These are phyloP conservation scores for Lachancea lanzarotensis DNA, from an alignment of 805 yeast genomes.

Conservation along the genomic window DNA sequence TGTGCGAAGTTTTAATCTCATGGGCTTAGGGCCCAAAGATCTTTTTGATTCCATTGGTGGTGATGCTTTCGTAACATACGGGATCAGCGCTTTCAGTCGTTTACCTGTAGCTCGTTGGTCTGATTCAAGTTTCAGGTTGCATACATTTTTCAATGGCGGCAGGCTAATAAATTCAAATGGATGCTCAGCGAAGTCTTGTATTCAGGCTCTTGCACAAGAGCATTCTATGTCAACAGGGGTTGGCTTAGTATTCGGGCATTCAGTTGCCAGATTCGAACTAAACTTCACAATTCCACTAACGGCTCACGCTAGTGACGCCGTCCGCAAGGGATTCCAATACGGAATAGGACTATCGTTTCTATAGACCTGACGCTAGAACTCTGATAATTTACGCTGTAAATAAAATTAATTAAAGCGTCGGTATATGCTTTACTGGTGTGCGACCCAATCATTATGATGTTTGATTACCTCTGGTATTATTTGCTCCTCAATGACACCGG, in stretches of 20 bases:
- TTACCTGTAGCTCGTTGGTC: constrained; percentile 44
- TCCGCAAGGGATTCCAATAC: constrained; percentile 60
- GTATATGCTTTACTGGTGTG: background rate
- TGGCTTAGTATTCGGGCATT: constrained; percentile 57
- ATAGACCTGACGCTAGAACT: constrained; percentile 23
- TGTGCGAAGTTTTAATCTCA: constrained; percentile 60
- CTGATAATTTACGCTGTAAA: background rate
- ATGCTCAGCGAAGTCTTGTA: constrained; percentile 12
- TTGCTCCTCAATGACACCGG: constrained; percentile 55
- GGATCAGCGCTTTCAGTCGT: constrained; percentile 51
- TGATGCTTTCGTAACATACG: constrained; percentile 48
- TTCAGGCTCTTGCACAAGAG: constrained; percentile 28
- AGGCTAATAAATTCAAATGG: constrained; percentile 38
- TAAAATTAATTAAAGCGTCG: background rate
- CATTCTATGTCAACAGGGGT: constrained; percentile 52
- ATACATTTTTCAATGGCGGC: constrained; percentile 62
- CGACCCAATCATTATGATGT: constrained; percentile 60
- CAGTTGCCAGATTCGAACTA: constrained; percentile 61
- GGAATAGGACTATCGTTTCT: constrained; percentile 58
- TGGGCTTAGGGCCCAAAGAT: constrained; percentile 61
- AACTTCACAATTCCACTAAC: constrained; percentile 57
- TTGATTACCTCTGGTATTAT: constrained; percentile 73
- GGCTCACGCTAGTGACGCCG: constrained; percentile 42
- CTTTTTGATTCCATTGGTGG: constrained; percentile 61
- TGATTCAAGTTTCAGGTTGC: constrained; percentile 52